Evolutionary conservation across 331 rosid species (phyloP).

Genomic region (Dryas integrifolia): DNA sequence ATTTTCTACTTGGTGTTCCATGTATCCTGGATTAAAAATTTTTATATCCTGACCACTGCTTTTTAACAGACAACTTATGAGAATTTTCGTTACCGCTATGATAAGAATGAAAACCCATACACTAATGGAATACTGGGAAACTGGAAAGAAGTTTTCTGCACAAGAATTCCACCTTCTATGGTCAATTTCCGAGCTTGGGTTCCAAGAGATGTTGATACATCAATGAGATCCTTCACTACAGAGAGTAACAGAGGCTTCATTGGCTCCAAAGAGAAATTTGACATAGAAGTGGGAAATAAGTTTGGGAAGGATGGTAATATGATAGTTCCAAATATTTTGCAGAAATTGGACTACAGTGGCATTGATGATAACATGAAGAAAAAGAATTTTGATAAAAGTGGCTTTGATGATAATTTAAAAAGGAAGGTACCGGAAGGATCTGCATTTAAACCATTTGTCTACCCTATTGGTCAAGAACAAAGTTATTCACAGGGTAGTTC

Average conservation of each 20-base stretch:
- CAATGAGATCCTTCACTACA: constrained; percentile 35
- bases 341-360: constrained; percentile 57
- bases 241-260: constrained; percentile 45
- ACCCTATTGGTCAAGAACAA: constrained; percentile 37
- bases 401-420: constrained; percentile 12
- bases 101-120: constrained; percentile 77
- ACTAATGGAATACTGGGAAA: constrained; percentile 53
- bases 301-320: constrained; percentile 41
- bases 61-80: constrained; percentile 77
- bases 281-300: constrained; percentile 47
- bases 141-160: constrained; percentile 64
- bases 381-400: constrained; percentile 20
- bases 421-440: constrained; percentile 30
- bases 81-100: constrained; percentile 86
- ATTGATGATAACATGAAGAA: constrained; percentile 45
- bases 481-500: constrained; percentile 32
- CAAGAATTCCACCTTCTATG: constrained; percentile 55
- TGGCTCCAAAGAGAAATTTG: constrained; percentile 55
- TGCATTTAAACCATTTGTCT: constrained; percentile 31
- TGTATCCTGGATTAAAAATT: neutral
- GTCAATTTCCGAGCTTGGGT: constrained; percentile 71
- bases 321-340: constrained; percentile 46
- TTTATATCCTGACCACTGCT: constrained; percentile 14
- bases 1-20: neutral
- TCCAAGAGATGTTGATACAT: constrained; percentile 39